phyloP scores from a whole-genome alignment of 257 asterid genomes.

The Parsonsia alboflavescens region DNA sequence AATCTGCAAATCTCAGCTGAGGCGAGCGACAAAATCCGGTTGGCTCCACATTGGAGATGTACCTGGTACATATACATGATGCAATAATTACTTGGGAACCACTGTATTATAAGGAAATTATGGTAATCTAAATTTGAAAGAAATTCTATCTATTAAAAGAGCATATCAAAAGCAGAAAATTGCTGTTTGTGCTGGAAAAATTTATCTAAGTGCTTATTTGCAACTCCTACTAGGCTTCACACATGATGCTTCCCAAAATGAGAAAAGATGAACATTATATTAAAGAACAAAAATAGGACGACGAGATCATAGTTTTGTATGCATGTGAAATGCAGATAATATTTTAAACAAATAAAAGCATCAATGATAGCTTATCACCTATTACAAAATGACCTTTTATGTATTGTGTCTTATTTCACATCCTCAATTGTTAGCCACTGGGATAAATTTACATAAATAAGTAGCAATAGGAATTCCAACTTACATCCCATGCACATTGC shows the following conservation, averaged over 20 bases:
- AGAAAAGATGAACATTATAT: background rate
- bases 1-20: constrained; percentile 64
- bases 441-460: background rate
- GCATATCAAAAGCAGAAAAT: background rate
- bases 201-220: background rate
- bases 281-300: background rate
- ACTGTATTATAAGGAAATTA: background rate
- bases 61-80: constrained; percentile 32
- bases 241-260: background rate
- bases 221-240: background rate
- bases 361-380: background rate
- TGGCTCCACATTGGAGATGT: constrained; percentile 41
- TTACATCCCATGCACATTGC: constrained; percentile 52
- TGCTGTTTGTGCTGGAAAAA: background rate
- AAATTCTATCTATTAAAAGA: background rate
- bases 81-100: background rate
- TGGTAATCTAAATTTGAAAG: background rate
- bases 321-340: background rate
- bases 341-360: background rate
- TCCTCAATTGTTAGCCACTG: background rate
- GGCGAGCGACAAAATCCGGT: constrained; percentile 65
- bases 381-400: background rate
- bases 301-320: background rate
- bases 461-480: constrained; percentile 21
- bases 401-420: background rate